phyloP scores from a whole-genome alignment of 345 rosid species.

The Eucalyptus marginata region DNA sequence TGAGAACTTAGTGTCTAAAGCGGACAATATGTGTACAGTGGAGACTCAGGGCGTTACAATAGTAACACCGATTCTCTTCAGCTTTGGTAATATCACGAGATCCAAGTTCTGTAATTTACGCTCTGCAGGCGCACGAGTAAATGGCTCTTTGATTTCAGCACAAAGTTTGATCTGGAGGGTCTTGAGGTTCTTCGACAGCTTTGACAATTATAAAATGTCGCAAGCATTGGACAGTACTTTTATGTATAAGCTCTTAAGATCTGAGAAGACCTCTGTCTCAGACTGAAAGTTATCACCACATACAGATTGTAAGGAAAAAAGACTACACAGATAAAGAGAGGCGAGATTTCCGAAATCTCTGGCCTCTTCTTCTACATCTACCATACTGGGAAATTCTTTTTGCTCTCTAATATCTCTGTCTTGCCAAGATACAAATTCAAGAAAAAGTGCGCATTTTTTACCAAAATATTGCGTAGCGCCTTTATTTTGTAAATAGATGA shows the following conservation, averaged over 20 bases:
- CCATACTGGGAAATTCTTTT: conserved; percentile 22
- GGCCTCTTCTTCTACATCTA: conserved; percentile 3
- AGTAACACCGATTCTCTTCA: neutral
- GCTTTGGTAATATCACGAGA: conserved; percentile 26
- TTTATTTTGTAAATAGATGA: neutral
- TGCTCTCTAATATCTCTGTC: neutral
- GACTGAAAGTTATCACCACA: neutral
- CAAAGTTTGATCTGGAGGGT: conserved; percentile 24
- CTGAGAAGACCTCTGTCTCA: neutral
- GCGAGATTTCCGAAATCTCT: conserved; percentile 5
- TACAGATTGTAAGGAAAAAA: conserved; percentile 9
- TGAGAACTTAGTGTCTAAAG: too few species aligned
- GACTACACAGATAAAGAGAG: conserved; percentile 24
- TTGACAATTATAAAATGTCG: neutral
- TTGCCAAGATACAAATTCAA: neutral
- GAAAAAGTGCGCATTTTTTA: neutral
- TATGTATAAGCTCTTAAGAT: neutral
- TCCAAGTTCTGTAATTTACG: conserved; percentile 1
- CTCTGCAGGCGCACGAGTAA: neutral
- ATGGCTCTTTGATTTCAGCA: conserved; percentile 16
- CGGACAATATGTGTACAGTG: too few species aligned
- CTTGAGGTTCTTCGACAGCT: conserved; percentile 13
- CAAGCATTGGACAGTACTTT: neutral
- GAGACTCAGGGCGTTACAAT: too few species aligned
- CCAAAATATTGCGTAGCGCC: rapidly evolving